These are phyloP conservation scores for Cladobotryum protrusum DNA, from an alignment of 2,329 filamentous ascomycete genomes.

Conservation along the genomic window DNA sequence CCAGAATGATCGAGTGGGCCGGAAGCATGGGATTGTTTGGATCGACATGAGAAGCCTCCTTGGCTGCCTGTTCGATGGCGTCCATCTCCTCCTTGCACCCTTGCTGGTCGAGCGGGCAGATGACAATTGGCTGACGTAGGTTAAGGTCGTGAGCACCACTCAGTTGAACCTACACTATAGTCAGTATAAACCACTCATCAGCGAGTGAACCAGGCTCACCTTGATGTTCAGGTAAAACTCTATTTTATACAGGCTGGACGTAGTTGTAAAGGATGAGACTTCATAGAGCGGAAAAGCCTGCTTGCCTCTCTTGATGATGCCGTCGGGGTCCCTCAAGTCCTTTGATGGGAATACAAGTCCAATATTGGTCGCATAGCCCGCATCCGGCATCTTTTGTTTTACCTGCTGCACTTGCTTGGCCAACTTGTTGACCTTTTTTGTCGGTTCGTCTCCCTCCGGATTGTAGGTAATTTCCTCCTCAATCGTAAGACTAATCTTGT, in stretches of 20 bases:
- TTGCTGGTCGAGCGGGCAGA: slow-evolving; percentile 91
- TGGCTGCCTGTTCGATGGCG: slow-evolving; percentile 91
- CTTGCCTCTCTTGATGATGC: slow-evolving; percentile 78
- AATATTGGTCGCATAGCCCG: slow-evolving; percentile 88
- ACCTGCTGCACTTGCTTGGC: slow-evolving; percentile 78
- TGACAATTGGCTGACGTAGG: slow-evolving; percentile 86
- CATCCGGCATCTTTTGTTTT: slow-evolving; percentile 78
- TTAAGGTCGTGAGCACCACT: slow-evolving; percentile 82
- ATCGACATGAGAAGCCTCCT: slow-evolving; percentile 82
- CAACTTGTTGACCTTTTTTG: slow-evolving; percentile 80
- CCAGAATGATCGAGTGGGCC: slow-evolving; percentile 71
- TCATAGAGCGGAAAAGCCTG: slow-evolving; percentile 84
- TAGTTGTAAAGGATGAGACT: slow-evolving; percentile 86
- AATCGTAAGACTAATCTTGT: slow-evolving; percentile 87
- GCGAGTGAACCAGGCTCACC: slow-evolving; percentile 43
- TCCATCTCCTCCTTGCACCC: slow-evolving; percentile 98
- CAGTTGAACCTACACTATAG: slow-evolving; percentile 65
- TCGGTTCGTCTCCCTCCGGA: slow-evolving; percentile 91
- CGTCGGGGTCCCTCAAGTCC: slow-evolving; percentile 79
- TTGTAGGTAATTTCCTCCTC: slow-evolving; percentile 99
- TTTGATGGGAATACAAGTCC: slow-evolving; percentile 87
- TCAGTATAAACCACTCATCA: not conserved
- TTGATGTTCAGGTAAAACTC: slow-evolving; percentile 95
- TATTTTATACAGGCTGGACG: slow-evolving; percentile 92
- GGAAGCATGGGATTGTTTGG: slow-evolving; percentile 90